Conservation (phyloP, 2,329 filamentous ascomycete species). For the Cladophialophora yegresii region DNA sequence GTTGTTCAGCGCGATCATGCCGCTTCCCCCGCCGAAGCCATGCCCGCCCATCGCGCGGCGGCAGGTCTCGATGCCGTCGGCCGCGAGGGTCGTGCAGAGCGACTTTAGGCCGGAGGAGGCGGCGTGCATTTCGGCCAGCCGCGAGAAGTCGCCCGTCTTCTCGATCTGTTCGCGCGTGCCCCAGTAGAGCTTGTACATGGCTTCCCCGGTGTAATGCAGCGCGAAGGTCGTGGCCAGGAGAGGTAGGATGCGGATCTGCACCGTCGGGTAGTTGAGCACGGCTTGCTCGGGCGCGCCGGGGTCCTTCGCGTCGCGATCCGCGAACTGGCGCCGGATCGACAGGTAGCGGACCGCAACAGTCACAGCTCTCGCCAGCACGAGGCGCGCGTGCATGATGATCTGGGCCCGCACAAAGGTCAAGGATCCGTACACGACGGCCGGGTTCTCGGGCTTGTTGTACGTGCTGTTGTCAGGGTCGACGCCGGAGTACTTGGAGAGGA, state of each 20-base stretch:
- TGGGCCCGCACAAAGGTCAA: slow-evolving; percentile 51
- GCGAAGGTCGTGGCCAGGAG: slow-evolving; percentile 57
- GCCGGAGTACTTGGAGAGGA: slow-evolving; percentile 53
- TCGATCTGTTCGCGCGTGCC: slow-evolving; percentile 52
- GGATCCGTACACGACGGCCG: slow-evolving; percentile 54
- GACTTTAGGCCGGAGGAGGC: slow-evolving; percentile 58
- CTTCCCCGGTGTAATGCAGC: slow-evolving; percentile 48
- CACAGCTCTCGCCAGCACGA: slow-evolving; percentile 56
- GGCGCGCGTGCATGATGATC: slow-evolving; percentile 50
- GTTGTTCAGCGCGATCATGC: slow-evolving; percentile 55
- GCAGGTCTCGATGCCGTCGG: slow-evolving; percentile 58
- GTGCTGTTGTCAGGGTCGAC: slow-evolving; percentile 51
- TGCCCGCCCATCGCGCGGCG: slow-evolving; percentile 57
- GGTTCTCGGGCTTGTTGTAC: slow-evolving; percentile 52
- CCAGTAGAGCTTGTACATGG: slow-evolving; percentile 55
- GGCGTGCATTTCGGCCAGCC: slow-evolving; percentile 55
- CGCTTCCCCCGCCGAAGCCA: slow-evolving; percentile 56
- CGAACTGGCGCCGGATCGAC: slow-evolving; percentile 53
- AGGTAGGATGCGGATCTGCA: slow-evolving; percentile 57
- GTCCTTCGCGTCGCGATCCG: slow-evolving; percentile 50
- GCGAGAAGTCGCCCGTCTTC: slow-evolving; percentile 51
- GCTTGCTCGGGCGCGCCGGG: slow-evolving; percentile 46
- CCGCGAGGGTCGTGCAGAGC: slow-evolving; percentile 55
- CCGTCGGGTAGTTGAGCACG: slow-evolving; percentile 58
- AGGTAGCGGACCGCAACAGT: slow-evolving; percentile 57